A percentile compares a stretch with the other conserved stretches of the same genome.
Evolutionary conservation across 1,139 yeast genomes (phyloP).

Genomic region (Yamadazyma taylorii): DNA sequence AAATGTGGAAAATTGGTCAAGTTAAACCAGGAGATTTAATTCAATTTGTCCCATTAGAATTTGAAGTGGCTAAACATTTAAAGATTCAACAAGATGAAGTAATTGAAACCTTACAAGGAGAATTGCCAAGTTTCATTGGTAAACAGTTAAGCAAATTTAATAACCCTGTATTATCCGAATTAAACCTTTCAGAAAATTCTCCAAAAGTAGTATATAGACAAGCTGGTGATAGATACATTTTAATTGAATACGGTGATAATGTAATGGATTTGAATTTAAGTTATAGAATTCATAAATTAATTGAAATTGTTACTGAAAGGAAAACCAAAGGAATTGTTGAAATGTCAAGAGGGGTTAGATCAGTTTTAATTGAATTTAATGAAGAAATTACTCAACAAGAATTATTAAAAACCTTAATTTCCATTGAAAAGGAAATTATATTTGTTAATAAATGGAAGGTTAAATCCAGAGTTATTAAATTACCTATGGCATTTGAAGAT

Average conservation of each 20-base stretch:
- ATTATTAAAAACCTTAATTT: conserved; percentile 61
- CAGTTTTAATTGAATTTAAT: conserved; percentile 84
- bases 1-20: conserved; percentile 98
- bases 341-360: conserved; percentile 96
- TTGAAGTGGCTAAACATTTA: conserved; percentile 64
- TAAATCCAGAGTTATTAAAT: conserved; percentile 73
- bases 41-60: conserved; percentile 74
- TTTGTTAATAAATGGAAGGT: conserved; percentile 83
- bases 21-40: conserved; percentile 90
- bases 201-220: conserved; percentile 87
- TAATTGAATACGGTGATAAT: conserved; percentile 91
- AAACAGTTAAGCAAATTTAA: conserved; percentile 43
- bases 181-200: conserved; percentile 47
- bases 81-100: conserved; percentile 58
- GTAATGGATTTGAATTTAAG: conserved; percentile 80
- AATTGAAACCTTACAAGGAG: conserved; percentile 47
- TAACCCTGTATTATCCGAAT: conserved; percentile 60
- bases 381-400: conserved; percentile 61
- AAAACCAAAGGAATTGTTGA: conserved; percentile 80
- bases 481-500: conserved; percentile 98
- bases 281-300: conserved; percentile 81
- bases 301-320: conserved; percentile 65
- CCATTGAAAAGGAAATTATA: conserved; percentile 73
- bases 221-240: conserved; percentile 92
- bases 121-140: conserved; percentile 21